These are phyloP conservation scores for Cnidoscolus chayamansa DNA, from an alignment of 441 rosid genomes.

Conservation along the genomic window DNA sequence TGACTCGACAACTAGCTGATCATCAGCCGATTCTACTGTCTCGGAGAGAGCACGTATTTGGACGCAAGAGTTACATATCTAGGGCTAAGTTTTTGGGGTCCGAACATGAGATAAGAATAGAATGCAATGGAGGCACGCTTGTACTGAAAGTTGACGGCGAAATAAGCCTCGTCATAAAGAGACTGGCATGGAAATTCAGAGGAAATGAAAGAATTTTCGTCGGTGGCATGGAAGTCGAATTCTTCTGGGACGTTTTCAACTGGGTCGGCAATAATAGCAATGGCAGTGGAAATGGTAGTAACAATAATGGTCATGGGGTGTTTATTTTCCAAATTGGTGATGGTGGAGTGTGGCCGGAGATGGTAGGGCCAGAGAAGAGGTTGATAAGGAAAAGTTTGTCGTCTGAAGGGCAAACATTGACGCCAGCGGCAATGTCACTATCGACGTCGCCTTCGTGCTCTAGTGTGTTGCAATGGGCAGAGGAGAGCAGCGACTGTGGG, in stretches of 20 bases:
- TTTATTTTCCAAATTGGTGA: constrained; percentile 61
- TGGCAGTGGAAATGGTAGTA: neutral
- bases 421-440: constrained; percentile 25
- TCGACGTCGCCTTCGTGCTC: constrained; percentile 39
- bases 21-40: constrained; percentile 31
- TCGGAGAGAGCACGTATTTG: constrained; percentile 52
- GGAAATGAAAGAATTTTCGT: constrained; percentile 47
- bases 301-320: constrained; percentile 39
- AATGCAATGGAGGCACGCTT: constrained; percentile 39
- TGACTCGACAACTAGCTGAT: constrained; percentile 25
- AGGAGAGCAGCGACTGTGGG: constrained; percentile 58
- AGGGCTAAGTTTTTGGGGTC: constrained; percentile 47
- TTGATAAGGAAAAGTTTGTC: constrained; percentile 50
- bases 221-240: constrained; percentile 46
- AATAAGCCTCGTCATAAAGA: constrained; percentile 40
- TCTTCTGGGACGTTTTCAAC: constrained; percentile 56
- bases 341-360: constrained; percentile 59
- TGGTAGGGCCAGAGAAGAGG: constrained; percentile 55
- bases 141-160: constrained; percentile 47
- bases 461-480: constrained; percentile 60
- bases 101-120: constrained; percentile 45
- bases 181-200: constrained; percentile 55
- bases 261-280: constrained; percentile 32
- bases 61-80: constrained; percentile 35
- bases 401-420: constrained; percentile 21